Base-by-base conservation (phyloP, 352 stramenopile genomes). In the Phytophthora hybrid region DNA sequence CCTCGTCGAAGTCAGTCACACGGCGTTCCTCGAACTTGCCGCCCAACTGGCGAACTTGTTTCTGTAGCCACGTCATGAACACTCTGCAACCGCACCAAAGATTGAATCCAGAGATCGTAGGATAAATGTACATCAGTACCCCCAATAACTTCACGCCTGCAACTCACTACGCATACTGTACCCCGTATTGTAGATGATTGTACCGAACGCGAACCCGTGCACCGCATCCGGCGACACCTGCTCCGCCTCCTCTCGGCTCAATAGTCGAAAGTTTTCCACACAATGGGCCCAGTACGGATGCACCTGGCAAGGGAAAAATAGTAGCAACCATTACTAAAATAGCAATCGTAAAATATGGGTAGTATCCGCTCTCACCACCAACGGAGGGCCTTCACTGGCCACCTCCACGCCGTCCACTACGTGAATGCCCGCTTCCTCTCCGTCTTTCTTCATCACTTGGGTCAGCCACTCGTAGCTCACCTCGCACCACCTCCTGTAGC, bases 221-320 rank as follows among this genome's bases (percentile, higher is more conserved):
- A 73, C 73, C 13, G 82, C 82, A 26, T 76, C 81, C 0, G 82
- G 69, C 5, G 71, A 78, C 53, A 89, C 76, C 7, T 74, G 49
- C 0, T 37, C 47, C 6, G 80, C 84, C 57, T 93, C 83, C 9
- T 80, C 70, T 0, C 31, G 64, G 49, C 70, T 78, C 13, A 93
- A 59, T 19, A 89, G 47, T 3, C 81, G 80, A 68, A 89, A 92
- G 62, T 88, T 75, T 47, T 85, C 70, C 13, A 89, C 86, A 46
- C 80, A 90, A 51, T 91, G 84, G 0, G 84, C 84, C 86, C 86
- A 93, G 66, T 93, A 93, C 54, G 82, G 84, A 63, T 86, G 78
- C 49, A 71, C 59, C 70, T 82, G 39, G 32, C 16, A 56, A 19
- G 5, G 9, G 18, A 7, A 54, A 16, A 54, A 31, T 18, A 54